Evolutionary conservation across 768 basidiomycete species (phyloP), one percentile per base, ranked within the genome.

Genomic region (Baorangia bicolor): DNA sequence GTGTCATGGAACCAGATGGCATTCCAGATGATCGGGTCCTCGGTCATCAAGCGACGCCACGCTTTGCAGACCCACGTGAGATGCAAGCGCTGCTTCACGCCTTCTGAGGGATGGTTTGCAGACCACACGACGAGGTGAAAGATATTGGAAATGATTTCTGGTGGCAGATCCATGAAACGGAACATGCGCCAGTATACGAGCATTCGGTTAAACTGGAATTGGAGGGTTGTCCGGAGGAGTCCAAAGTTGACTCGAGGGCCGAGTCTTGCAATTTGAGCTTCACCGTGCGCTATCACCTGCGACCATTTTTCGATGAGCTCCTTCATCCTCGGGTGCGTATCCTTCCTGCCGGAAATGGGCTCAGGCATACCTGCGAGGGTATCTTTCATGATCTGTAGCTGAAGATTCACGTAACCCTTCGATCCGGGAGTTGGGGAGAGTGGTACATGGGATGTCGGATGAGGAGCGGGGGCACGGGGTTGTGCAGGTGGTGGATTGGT

Each of bases 81-180:
- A 47, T 63, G 65, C 33, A 84, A 64, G 46, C 86, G 83, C 39
- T 64, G 59, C 44, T 37, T 57, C 20, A 79, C 70, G 12, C 76
- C 75, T 23, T 65, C 58, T 6, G 59, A 52, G 16, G 77, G 73
- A 40, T 73, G 62, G 40, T 61, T 58, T 21, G 75, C 63, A n/a
- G 81, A 78, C 86, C 83, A 87, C 38, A 76, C 76, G 35, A 83
- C 78, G 61, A 74, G 74, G 55, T 81, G 85, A 61, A 90, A 81
- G 60, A 91, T 86, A 55, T 82, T 78, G 70, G 69, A 72, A 56
- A 90, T 71, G 52, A 90, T 83, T 66, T 91, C 89, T 30, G 75
- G 67, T 3, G 88, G 89, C 4, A 90, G 76, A 33, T 83, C 77
- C 69, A 80, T 81, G 57, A 89, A 72, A 41, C 79, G 80, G 67